Conservation (phyloP, 176 grass and related monocot genomes). For the Paspalum vaginatum region DNA sequence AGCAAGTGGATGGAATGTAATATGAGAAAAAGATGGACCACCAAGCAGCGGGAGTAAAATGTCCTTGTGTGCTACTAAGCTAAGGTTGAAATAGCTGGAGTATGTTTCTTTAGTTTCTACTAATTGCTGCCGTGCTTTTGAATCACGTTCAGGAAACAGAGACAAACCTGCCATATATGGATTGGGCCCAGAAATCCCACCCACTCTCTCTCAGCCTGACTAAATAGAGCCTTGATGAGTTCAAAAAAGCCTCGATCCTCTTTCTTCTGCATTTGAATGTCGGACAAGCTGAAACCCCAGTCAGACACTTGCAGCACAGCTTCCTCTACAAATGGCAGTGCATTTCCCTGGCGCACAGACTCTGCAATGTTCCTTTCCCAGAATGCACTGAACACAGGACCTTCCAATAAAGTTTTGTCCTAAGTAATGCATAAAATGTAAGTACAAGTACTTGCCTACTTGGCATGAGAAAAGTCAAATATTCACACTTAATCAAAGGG, state of each 20-base stretch:
- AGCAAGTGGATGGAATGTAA: not conserved
- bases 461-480: not conserved
- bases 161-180: conserved; percentile 95
- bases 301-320: conserved; percentile 87
- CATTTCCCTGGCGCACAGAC: conserved; percentile 79
- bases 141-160: not conserved
- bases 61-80: not conserved
- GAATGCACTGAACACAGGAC: conserved; percentile 67
- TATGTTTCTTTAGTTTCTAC: not conserved
- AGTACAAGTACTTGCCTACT: not conserved
- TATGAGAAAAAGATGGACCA: not conserved
- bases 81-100: conserved; percentile 11
- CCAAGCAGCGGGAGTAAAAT: not conserved
- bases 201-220: conserved; percentile 74
- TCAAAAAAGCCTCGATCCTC: conserved; percentile 60
- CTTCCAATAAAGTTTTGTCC: conserved; percentile 84
- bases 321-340: conserved; percentile 81
- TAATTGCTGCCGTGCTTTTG: not conserved
- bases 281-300: conserved; percentile 91
- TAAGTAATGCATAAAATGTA: conserved; percentile 42
- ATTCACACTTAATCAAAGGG: conserved; percentile 19
- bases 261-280: conserved; percentile 90
- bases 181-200: conserved; percentile 93
- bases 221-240: conserved; percentile 73
- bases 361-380: conserved; percentile 87